A percentile compares a stretch with the other conserved stretches of the same genome.
Evolutionary conservation across 106 monocot species (phyloP).

Genomic region (Apostasia shenzhenica): DNA sequence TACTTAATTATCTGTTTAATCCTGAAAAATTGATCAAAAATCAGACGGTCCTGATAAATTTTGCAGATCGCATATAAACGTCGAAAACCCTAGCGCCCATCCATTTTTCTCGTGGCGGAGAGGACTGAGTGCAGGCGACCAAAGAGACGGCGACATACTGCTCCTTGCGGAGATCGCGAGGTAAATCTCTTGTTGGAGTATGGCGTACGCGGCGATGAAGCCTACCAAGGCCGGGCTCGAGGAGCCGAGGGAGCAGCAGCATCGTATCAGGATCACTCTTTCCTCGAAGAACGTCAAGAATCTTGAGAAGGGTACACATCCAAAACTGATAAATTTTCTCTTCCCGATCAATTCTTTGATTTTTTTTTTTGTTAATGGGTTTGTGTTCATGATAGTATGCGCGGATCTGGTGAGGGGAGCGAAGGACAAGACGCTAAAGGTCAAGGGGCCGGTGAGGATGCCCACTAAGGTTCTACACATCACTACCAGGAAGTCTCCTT

Average conservation of each 20-base stretch:
- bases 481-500: conserved; percentile 74
- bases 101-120: no score
- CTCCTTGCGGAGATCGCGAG: background rate
- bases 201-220: conserved; percentile 67
- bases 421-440: conserved; percentile 51
- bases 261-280: conserved; percentile 85
- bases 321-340: background rate
- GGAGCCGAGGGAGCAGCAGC: conserved; percentile 45
- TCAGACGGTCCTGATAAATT: no score
- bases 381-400: conserved; percentile 26
- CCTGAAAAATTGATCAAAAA: no score
- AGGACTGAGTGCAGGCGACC: no score
- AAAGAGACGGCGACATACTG: no score
- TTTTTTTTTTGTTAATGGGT: background rate
- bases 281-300: conserved; percentile 83
- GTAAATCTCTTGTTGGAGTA: background rate
- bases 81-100: no score
- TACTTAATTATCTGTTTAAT: no score
- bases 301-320: conserved; percentile 67
- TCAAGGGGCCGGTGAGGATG: conserved; percentile 76
- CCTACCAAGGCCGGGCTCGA: conserved; percentile 59
- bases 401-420: conserved; percentile 69
- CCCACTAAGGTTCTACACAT: conserved; percentile 75
- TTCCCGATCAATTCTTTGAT: background rate
- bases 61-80: no score